A percentile compares a stretch with the other conserved stretches of the same genome.
Conservation (phyloP, 2,329 filamentous ascomycete species). For the Ophiostoma novo-ulmi region DNA sequence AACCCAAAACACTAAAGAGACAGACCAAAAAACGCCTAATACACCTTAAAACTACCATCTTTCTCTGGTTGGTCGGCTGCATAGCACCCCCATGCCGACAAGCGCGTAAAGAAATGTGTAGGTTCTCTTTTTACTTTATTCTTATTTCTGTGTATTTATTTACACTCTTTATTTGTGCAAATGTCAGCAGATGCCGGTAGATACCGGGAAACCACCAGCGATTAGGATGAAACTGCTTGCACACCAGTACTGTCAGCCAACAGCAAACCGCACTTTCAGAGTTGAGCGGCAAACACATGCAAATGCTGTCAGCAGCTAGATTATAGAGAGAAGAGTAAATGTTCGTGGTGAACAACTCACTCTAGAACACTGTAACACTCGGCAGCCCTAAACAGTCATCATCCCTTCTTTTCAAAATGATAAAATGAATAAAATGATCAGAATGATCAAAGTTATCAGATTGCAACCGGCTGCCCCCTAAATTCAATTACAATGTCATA, state of each 20-base stretch:
- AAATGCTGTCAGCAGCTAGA: neutral
- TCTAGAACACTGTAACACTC: neutral
- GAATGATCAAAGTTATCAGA: too few species aligned
- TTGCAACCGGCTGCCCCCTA: too few species aligned
- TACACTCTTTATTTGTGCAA: neutral
- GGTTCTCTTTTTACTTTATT: neutral
- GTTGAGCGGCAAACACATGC: neutral
- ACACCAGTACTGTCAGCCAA: neutral
- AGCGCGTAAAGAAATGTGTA: neutral
- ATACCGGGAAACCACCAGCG: too few species aligned
- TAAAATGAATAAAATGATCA: neutral
- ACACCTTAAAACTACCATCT: neutral
- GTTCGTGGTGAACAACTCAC: neutral
- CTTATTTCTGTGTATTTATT: neutral
- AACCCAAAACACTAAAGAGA: too few species aligned
- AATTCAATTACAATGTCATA: neutral
- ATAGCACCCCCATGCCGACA: neutral
- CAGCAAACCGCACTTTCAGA: neutral
- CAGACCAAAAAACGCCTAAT: neutral
- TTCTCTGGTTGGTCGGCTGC: neutral
- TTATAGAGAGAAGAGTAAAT: neutral
- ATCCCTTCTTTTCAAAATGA: neutral
- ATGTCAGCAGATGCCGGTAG: too few species aligned
- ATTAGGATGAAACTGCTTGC: neutral
- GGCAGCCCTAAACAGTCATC: neutral